Percentiles rank a stretch among this genome's conserved stretches.
Evolutionary conservation across 495 filamentous ascomycete species (phyloP).

Genomic region (Tuber calosporum): DNA sequence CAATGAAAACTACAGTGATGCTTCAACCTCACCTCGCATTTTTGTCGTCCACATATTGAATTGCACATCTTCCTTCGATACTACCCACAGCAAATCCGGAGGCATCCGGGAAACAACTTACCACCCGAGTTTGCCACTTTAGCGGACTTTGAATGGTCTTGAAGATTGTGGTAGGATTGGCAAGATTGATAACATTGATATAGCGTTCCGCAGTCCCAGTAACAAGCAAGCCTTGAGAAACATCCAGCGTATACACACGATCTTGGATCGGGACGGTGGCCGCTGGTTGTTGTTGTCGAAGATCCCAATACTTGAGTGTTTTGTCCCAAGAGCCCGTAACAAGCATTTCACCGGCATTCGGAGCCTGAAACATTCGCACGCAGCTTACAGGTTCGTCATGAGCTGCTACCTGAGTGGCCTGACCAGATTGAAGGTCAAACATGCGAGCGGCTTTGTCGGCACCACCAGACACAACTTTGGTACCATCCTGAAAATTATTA

Average conservation of each 20-base stretch:
- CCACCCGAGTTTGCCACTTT: slow-evolving; percentile 82
- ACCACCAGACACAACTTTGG: slow-evolving; percentile 72
- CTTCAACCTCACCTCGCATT: slow-evolving; percentile 53
- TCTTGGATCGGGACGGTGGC: slow-evolving; percentile 65
- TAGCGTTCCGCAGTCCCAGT: slow-evolving; percentile 80
- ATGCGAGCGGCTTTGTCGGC: slow-evolving; percentile 78
- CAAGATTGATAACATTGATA: slow-evolving; percentile 78
- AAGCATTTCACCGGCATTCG: slow-evolving; percentile 56
- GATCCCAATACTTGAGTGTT: slow-evolving; percentile 91
- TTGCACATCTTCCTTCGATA: slow-evolving; percentile 83
- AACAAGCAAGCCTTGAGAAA: slow-evolving; percentile 70
- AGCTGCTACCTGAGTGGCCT: slow-evolving; percentile 59
- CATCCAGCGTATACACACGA: slow-evolving; percentile 81
- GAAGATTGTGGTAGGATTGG: slow-evolving; percentile 68
- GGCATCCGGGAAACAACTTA: slow-evolving; percentile 78
- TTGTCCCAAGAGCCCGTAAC: slow-evolving; percentile 95
- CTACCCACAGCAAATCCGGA: slow-evolving; percentile 79
- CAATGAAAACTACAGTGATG: slow-evolving; percentile 16
- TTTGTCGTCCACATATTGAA: slow-evolving; percentile 85
- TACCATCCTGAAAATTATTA: slow-evolving; percentile 48
- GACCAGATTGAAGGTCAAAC: slow-evolving; percentile 59
- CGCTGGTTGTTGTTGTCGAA: slow-evolving; percentile 59
- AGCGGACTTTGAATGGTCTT: slow-evolving; percentile 79
- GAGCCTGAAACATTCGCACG: slow-evolving; percentile 66
- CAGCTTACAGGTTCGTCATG: slow-evolving; percentile 75